phyloP scores from a whole-genome alignment of 2,329 filamentous ascomycete genomes.

The Waltergamsia citrina region DNA sequence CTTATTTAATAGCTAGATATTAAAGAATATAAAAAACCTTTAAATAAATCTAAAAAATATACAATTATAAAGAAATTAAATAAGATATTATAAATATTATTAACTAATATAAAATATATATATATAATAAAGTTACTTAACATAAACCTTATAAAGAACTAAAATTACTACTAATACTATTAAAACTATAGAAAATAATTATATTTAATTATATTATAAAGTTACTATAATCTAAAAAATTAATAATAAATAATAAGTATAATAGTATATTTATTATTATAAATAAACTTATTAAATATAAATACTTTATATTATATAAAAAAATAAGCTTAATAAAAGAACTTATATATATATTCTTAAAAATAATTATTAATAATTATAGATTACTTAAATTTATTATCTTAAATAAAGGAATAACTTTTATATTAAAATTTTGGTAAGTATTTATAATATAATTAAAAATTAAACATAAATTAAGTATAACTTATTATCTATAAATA shows the following conservation, averaged over 20 bases:
- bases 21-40: slow-evolving; percentile 2
- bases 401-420: slow-evolving; percentile 1
- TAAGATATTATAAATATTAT: slow-evolving; percentile 5
- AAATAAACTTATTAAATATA: slow-evolving; percentile 4
- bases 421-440: slow-evolving; percentile 4
- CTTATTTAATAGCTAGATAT: slow-evolving; percentile 1
- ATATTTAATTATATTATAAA: slow-evolving; percentile 5
- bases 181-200: slow-evolving; percentile 6
- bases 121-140: slow-evolving; percentile 5
- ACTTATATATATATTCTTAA: slow-evolving; percentile 1
- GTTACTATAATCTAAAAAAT: slow-evolving; percentile 4
- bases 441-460: slow-evolving; percentile 1
- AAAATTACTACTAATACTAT: slow-evolving; percentile 4
- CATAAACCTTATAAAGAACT: slow-evolving; percentile 7
- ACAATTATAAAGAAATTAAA: slow-evolving; percentile 5
- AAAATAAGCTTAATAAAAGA: slow-evolving; percentile 1
- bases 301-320: slow-evolving; percentile 4
- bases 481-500: slow-evolving; percentile 3
- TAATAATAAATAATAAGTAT: slow-evolving; percentile 1
- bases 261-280: slow-evolving; percentile 4
- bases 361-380: slow-evolving; percentile 1
- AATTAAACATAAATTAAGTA: slow-evolving; percentile 5
- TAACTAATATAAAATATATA: slow-evolving; percentile 6
- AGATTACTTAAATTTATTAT: slow-evolving; percentile 5
- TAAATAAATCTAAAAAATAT: slow-evolving; percentile 1